Conservation (phyloP, 2,329 filamentous ascomycete species). For the Neobulgaria alba region DNA sequence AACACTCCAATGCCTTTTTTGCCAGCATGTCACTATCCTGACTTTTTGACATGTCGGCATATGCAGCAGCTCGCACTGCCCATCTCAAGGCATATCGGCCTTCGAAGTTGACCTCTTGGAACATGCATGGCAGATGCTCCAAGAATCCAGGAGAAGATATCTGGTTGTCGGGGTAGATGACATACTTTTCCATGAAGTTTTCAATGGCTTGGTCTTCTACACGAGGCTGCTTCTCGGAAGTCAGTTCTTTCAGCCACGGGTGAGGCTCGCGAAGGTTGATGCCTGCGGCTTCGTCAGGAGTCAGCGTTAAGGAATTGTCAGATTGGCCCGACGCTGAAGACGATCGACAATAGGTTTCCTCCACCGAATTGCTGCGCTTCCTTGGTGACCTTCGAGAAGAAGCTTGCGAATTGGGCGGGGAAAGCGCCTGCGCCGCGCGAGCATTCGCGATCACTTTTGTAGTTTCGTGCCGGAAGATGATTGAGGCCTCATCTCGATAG, state of each 20-base stretch:
- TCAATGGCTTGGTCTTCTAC: constrained; percentile 27
- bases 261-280: constrained; percentile 7
- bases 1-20: constrained; percentile 28
- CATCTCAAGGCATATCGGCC: constrained; percentile 32
- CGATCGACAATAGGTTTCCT: background rate
- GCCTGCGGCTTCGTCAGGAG: background rate
- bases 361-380: background rate
- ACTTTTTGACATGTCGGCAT: constrained; percentile 29
- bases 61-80: constrained; percentile 32
- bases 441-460: constrained; percentile 19
- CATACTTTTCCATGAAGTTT: constrained; percentile 33
- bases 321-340: background rate
- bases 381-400: background rate
- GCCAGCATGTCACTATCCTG: constrained; percentile 16
- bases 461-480: constrained; percentile 33
- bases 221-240: constrained; percentile 4
- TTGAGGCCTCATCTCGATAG: constrained; percentile 32
- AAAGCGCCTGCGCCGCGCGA: background rate
- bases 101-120: constrained; percentile 32
- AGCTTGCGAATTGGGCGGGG: background rate
- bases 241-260: constrained; percentile 22
- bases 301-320: constrained; percentile 1
- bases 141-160: constrained; percentile 33
- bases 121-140: constrained; percentile 32
- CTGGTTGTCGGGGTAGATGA: constrained; percentile 31